Conservation (phyloP, 371 early-diverging fungal species). For the Capillidium rhysosporum region DNA sequence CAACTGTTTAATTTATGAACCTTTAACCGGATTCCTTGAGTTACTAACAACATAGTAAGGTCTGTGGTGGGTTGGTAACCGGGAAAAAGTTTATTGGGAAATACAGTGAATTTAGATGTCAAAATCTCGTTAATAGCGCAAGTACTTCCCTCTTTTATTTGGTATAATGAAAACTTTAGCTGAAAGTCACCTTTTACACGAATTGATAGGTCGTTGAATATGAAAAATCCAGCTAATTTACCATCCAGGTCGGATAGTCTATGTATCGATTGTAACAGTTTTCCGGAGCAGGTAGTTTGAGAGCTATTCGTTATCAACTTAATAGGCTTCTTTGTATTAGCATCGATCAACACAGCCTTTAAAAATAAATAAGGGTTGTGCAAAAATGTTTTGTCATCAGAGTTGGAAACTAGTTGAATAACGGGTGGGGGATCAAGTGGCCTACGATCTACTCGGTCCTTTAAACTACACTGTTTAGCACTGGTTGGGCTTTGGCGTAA, state of each 20-base stretch:
- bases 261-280: not conserved
- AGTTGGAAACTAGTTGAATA: slow-evolving; percentile 45
- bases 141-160: slow-evolving; percentile 12
- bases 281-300: not conserved
- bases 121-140: no score
- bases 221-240: slow-evolving; percentile 78
- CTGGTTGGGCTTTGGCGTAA: slow-evolving; percentile 28
- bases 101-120: not conserved
- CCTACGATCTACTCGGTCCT: slow-evolving; percentile 51
- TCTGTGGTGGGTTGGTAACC: not conserved
- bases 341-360: not conserved
- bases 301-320: not conserved
- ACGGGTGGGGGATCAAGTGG: slow-evolving; percentile 92
- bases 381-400: slow-evolving; percentile 17
- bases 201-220: slow-evolving; percentile 87
- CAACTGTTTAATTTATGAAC: no score
- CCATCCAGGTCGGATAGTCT: slow-evolving; percentile 59
- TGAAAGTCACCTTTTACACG: slow-evolving; percentile 76
- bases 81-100: not conserved
- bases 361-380: slow-evolving; percentile 2
- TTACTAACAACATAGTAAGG: not conserved
- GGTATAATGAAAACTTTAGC: slow-evolving; percentile 71
- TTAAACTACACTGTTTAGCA: slow-evolving; percentile 28
- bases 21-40: not conserved
- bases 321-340: not conserved